phyloP scores from a whole-genome alignment of 768 basidiomycete genomes.

The Candolleomyces aberdarensis region DNA sequence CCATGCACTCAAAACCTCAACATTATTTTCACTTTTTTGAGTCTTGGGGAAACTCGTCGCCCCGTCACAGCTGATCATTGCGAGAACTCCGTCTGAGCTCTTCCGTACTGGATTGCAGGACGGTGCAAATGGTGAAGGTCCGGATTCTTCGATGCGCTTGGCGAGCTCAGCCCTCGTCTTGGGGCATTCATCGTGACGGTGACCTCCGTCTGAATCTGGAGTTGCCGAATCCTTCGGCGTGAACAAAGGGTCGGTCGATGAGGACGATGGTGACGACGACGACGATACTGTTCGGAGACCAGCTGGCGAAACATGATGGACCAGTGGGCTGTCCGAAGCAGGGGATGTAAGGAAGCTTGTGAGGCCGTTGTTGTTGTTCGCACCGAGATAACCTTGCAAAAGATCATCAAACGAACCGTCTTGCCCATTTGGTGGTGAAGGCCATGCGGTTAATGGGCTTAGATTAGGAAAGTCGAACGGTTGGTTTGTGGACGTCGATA shows the following conservation, averaged over 20 bases:
- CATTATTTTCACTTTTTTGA: conserved; percentile 64
- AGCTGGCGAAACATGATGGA: conserved; percentile 35
- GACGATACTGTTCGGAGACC: conserved; percentile 28
- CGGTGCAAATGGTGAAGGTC: conserved; percentile 59
- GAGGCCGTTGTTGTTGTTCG: conserved; percentile 19
- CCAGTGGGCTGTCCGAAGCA: conserved; percentile 52
- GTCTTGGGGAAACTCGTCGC: conserved; percentile 64
- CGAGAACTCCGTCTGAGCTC: conserved; percentile 41
- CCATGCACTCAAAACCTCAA: conserved; percentile 81
- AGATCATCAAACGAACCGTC: conserved; percentile 47
- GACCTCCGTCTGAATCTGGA: conserved; percentile 12
- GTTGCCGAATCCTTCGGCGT: conserved; percentile 30
- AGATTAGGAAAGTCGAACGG: conserved; percentile 45
- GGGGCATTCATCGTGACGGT: conserved; percentile 15
- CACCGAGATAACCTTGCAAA: conserved; percentile 35
- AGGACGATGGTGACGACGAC: conserved; percentile 39
- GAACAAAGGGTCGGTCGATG: conserved; percentile 32
- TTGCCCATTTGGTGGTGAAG: conserved; percentile 27
- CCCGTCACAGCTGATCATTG: conserved; percentile 64
- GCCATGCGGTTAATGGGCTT: conserved; percentile 43
- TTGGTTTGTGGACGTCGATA: conserved; percentile 14
- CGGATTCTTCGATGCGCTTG: conserved; percentile 47
- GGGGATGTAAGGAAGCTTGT: conserved; percentile 28
- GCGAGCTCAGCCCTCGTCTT: conserved; percentile 29
- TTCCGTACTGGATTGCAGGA: conserved; percentile 30